A percentile compares a stretch with the other conserved stretches of the same genome.
phyloP scores from a whole-genome alignment of 768 basidiomycete species.

The Suillus brevipes region DNA sequence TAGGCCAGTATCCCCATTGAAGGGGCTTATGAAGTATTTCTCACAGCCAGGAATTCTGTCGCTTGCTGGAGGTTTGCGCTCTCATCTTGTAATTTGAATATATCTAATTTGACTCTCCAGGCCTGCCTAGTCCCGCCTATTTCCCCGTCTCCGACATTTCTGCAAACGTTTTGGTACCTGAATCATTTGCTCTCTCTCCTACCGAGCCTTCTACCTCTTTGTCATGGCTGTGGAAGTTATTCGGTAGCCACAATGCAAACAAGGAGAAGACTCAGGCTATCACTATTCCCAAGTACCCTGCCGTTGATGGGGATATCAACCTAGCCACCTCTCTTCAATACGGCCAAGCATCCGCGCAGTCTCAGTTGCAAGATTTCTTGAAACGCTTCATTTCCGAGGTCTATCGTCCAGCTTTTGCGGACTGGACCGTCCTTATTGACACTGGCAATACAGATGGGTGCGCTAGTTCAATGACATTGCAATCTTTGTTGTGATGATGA shows the following conservation, averaged over 20 bases:
- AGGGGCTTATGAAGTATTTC: slow-evolving; percentile 63
- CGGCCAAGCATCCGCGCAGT: slow-evolving; percentile 25
- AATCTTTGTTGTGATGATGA: slow-evolving; percentile 13
- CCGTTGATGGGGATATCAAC: slow-evolving; percentile 48
- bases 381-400: slow-evolving; percentile 29
- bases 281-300: slow-evolving; percentile 62
- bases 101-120: slow-evolving; percentile 32
- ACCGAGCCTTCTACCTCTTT: slow-evolving; percentile 34
- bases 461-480: slow-evolving; percentile 14
- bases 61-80: slow-evolving; percentile 65
- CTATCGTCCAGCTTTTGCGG: slow-evolving; percentile 58
- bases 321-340: slow-evolving; percentile 74
- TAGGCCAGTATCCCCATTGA: slow-evolving; percentile 57
- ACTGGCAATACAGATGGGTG: slow-evolving; percentile 72
- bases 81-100: neutral
- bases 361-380: slow-evolving; percentile 41
- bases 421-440: slow-evolving; percentile 58
- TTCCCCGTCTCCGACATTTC: slow-evolving; percentile 70
- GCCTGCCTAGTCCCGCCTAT: slow-evolving; percentile 64
- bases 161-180: slow-evolving; percentile 50
- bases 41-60: slow-evolving; percentile 52
- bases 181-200: slow-evolving; percentile 46
- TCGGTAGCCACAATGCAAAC: slow-evolving; percentile 32
- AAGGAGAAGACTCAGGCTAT: slow-evolving; percentile 49
- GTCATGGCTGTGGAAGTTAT: slow-evolving; percentile 61